Evolutionary conservation across 768 basidiomycete genomes (phyloP).

Genomic region (Pleurotus cornucopiae): DNA sequence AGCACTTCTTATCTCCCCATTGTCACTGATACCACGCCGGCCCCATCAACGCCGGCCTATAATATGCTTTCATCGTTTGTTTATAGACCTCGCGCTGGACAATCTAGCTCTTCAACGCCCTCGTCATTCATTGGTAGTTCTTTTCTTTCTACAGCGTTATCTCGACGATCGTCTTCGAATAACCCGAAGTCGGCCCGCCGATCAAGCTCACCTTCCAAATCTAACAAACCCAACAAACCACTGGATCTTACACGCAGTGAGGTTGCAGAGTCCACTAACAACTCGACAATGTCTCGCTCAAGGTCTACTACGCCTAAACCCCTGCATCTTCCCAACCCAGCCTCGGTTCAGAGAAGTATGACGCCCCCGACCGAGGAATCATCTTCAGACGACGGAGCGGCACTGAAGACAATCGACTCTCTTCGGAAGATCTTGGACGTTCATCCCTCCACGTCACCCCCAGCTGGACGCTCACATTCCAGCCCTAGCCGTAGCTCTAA

Average conservation of each 20-base stretch:
- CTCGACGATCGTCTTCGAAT: conserved; percentile 12
- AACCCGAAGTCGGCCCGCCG: not conserved
- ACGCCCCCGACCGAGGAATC: conserved; percentile 60
- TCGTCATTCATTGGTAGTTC: conserved; percentile 30
- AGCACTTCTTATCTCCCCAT: conserved; percentile 6
- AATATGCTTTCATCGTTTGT: conserved; percentile 60
- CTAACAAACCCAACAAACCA: conserved; percentile 13
- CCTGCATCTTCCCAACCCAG: conserved; percentile 11
- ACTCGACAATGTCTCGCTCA: conserved; percentile 20
- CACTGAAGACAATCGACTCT: conserved; percentile 60
- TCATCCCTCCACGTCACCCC: conserved; percentile 30
- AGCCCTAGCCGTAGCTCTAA: conserved; percentile 13
- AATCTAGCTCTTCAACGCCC: conserved; percentile 27
- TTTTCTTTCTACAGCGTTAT: conserved; percentile 17
- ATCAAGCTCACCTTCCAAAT: conserved; percentile 12
- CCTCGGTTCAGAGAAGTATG: conserved; percentile 22
- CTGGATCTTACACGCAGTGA: conserved; percentile 9
- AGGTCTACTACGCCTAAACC: conserved; percentile 21
- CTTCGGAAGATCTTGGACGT: conserved; percentile 69
- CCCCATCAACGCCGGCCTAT: conserved; percentile 53
- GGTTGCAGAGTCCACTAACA: conserved; percentile 1
- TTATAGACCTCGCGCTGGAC: conserved; percentile 21
- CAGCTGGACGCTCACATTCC: conserved; percentile 8
- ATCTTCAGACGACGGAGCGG: conserved; percentile 49
- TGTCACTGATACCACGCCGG: conserved; percentile 31